Evolutionary conservation across 2,329 filamentous ascomycete genomes (phyloP), one percentile per base, ranked within the genome.

Genomic region (Ceratocystis albifundus): DNA sequence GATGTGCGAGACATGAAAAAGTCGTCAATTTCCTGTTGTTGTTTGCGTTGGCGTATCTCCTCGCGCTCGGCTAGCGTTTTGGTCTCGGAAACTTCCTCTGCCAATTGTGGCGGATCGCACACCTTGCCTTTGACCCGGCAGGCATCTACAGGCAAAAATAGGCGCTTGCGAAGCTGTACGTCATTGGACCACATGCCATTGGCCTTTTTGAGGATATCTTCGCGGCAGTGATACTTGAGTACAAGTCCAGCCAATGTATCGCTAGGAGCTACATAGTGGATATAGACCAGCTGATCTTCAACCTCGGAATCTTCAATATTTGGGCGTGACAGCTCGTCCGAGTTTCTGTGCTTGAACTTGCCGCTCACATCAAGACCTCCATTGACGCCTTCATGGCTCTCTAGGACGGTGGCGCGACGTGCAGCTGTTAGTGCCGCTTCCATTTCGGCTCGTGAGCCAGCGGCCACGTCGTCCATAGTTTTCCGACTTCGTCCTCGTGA

Each of bases 131-230:
- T 94, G 53, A 92, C 80, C 53, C 88, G 86, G 74, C 93, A 97
- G 50, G 90, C 88, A 74, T 96, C 92, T 3, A 97, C 90, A 0
- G 94, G 94, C 64, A 99, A 78, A 7, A 92, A 82, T 17, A 99
- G 81, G 69, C 84, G 87, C 72, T 89, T 89, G 68, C 92, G 86
- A 61, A 86, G 84, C 74, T 96, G 93, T 45, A 97, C 88, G 73
- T 97, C 94, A 69, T 91, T 90, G 5, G 91, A 90, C 94, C 94
- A 99, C 72, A 99, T 85, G 10, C 94, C 85, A 74, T 99, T 99
- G 48, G 90, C 86, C 74, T 89, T 94, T 67, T 90, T 83, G 70
- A 99, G 86, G 1, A 88, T 82, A 61, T 92, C 88, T 66, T 91
- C 86, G 69, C 89, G 84, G 74, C 93, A 97, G 71, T 89, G 88